phyloP scores from a whole-genome alignment of 2,329 filamentous ascomycete genomes.

The Penicillium olsonii region DNA sequence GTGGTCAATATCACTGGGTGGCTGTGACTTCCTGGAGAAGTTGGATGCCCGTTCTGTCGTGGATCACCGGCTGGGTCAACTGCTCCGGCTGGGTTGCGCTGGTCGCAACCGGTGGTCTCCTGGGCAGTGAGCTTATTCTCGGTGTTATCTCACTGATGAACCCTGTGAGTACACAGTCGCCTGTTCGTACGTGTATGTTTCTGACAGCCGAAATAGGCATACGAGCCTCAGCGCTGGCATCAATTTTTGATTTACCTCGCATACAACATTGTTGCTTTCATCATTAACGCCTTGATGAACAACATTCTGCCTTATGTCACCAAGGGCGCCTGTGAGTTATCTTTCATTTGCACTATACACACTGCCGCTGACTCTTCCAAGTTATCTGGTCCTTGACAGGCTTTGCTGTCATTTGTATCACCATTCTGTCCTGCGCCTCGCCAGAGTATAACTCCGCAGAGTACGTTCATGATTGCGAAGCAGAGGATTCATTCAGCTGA shows the following conservation, averaged over 20 bases:
- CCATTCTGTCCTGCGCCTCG: constrained; percentile 65
- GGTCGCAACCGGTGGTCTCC: constrained; percentile 66
- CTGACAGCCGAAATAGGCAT: constrained; percentile 35
- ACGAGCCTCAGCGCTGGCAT: constrained; percentile 64
- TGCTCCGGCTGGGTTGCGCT: constrained; percentile 70
- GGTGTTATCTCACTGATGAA: constrained; percentile 65
- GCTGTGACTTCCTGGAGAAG: constrained; percentile 58
- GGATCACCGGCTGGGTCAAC: constrained; percentile 70
- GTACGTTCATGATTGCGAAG: constrained; percentile 47
- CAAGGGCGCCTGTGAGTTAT: constrained; percentile 58
- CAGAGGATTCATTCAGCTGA: constrained; percentile 5
- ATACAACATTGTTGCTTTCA: constrained; percentile 62
- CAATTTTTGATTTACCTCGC: constrained; percentile 72
- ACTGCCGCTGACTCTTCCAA: constrained; percentile 13
- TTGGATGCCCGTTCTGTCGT: constrained; percentile 65
- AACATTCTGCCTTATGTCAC: constrained; percentile 65
- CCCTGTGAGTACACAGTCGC: constrained; percentile 36
- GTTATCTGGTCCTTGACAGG: constrained; percentile 70
- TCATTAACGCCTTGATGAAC: constrained; percentile 67
- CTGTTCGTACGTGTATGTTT: background rate
- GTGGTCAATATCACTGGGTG: constrained; percentile 72
- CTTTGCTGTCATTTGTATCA: constrained; percentile 70
- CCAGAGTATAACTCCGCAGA: constrained; percentile 64
- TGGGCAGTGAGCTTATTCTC: constrained; percentile 67
- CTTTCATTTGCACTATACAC: background rate